Conservation (phyloP, 306 rosid genomes). For the Casuarina cunninghamiana region DNA sequence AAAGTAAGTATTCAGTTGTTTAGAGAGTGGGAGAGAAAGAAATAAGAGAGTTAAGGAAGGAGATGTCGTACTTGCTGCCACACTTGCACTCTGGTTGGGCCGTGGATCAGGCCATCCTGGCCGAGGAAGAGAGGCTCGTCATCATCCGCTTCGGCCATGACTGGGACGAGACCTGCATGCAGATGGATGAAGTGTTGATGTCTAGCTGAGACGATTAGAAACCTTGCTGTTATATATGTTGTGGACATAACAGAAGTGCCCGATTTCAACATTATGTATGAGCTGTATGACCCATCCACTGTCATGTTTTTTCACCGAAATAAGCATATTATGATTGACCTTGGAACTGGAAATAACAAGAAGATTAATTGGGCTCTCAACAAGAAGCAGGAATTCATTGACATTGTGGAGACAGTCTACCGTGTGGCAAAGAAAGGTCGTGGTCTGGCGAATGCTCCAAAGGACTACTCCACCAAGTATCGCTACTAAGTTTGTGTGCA, state of each 20-base stretch:
- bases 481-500: constrained; percentile 55
- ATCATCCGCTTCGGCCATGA: too few species aligned
- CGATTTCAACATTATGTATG: constrained; percentile 95
- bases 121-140: too few species aligned
- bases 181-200: constrained; percentile 93
- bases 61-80: too few species aligned
- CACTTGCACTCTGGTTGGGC: too few species aligned
- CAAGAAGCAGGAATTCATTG: constrained; percentile 95
- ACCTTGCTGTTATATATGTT: constrained; percentile 88
- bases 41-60: too few species aligned
- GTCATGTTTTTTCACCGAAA: constrained; percentile 96
- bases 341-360: constrained; percentile 97
- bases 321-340: constrained; percentile 98
- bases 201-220: constrained; percentile 78
- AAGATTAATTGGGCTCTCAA: constrained; percentile 98
- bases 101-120: too few species aligned
- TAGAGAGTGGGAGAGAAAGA: too few species aligned
- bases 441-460: constrained; percentile 91
- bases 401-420: constrained; percentile 79
- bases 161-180: background rate
- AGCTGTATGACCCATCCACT: constrained; percentile 85
- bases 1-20: too few species aligned
- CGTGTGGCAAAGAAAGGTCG: constrained; percentile 92
- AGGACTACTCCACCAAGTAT: constrained; percentile 94
- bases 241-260: constrained; percentile 98